A percentile compares a stretch with the other conserved stretches of the same genome.
Evolutionary conservation across 1,139 yeast genomes (phyloP).

Genomic region (Saccharomyces hybrid): DNA sequence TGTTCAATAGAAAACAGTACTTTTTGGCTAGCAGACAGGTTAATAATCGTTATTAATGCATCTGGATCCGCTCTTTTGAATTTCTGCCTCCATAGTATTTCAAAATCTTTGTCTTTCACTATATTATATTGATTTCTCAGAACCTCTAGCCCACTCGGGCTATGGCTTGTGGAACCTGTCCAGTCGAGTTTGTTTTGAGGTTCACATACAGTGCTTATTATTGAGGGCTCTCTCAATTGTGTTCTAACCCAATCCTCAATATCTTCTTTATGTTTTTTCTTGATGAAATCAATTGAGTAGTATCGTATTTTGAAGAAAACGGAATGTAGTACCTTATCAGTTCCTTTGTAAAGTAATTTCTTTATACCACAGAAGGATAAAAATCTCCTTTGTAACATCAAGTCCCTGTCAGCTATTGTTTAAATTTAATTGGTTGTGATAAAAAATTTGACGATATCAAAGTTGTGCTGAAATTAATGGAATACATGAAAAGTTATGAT

Average conservation of each 20-base stretch:
- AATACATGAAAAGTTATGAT: constrained; percentile 19
- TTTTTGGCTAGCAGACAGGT: constrained; percentile 7
- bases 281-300: not conserved
- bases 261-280: constrained; percentile 10
- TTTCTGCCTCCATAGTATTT: constrained; percentile 10
- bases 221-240: constrained; percentile 6
- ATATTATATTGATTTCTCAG: not conserved
- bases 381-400: not conserved
- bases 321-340: not conserved
- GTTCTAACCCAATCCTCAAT: constrained; percentile 12
- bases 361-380: not conserved
- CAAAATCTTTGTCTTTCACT: not conserved
- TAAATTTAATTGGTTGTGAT: not conserved
- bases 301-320: not conserved
- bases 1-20: constrained; percentile 16
- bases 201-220: not conserved
- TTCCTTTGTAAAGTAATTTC: not conserved
- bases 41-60: constrained; percentile 10
- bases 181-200: not conserved
- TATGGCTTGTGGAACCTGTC: not conserved
- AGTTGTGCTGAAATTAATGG: not conserved
- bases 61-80: constrained; percentile 14
- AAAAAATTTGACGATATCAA: not conserved
- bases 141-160: not conserved
- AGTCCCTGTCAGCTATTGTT: not conserved